Evolutionary conservation across 495 filamentous ascomycete genomes (phyloP), one percentile per base, ranked within the genome.

Genomic region (Penicillium simplicissimum): DNA sequence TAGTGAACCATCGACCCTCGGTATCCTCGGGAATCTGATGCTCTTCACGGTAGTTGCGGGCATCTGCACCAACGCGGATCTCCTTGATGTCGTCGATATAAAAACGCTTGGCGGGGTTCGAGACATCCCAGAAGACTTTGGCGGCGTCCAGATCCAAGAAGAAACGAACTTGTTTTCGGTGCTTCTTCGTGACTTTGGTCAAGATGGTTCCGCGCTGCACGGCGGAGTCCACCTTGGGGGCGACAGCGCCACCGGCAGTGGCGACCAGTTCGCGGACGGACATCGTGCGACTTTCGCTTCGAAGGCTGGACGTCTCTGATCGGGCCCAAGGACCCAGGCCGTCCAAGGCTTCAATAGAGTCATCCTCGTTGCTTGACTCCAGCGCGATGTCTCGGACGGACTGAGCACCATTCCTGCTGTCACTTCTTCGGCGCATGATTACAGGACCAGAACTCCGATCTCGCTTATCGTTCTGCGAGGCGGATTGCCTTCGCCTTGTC

Each of bases 61-160:
- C 92, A 69, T 97, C 91, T n/a, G 85, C 81, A 37, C 91, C 94
- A 37, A 87, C 84, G 55, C 92, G 87, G 45, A 98, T 91, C 62
- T 96, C 91, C 65, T 88, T 88, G 67, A 98, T 93, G 68, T 98
- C 92, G 63, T 98, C 95, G 58, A 98, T 88, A 69, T 96, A 96
- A 64, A 98, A 90, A 17, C 83, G 85, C 62, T 96, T 97, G 1
- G 87, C 82, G 0, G 88, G 84, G 53, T 90, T 90, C 4, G 83
- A 87, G 15, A 85, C 84, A 74, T 96, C 88, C 95, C 95, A 98
- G 35, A 81, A 87, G 36, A 98, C 90, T 71, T 91, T 95, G 49
- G 88, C 92, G 7, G 89, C 82, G 54, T 91, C 88, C 21, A 88
- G 81, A 67, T 98, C 90, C 1, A 97, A 81, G 34, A 86, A 83